phyloP scores from a whole-genome alignment of 2,329 filamentous ascomycete genomes.

The Ascochyta rabiei region DNA sequence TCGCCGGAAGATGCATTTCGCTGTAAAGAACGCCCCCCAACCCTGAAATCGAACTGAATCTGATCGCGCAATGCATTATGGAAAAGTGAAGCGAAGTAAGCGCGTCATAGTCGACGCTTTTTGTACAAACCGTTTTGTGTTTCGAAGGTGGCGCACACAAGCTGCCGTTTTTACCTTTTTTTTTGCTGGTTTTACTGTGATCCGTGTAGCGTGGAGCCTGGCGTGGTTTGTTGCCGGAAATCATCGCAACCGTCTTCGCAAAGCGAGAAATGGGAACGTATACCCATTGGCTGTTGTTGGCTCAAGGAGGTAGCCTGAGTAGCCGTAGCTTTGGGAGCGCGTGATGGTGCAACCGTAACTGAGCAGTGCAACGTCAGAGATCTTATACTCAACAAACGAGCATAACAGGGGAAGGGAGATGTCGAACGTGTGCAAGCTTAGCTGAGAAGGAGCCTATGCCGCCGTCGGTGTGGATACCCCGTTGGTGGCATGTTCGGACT shows the following conservation, averaged over 20 bases:
- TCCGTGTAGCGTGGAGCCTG: constrained; percentile 8
- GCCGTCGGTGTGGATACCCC: constrained; percentile 37
- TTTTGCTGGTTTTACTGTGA: constrained; percentile 30
- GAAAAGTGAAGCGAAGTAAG: constrained; percentile 8
- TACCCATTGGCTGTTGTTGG: not conserved
- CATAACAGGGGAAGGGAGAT: constrained; percentile 18
- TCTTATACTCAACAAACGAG: constrained; percentile 18
- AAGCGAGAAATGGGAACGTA: not conserved
- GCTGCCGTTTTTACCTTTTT: constrained; percentile 33
- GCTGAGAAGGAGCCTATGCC: constrained; percentile 37
- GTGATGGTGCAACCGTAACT: constrained; percentile 31
- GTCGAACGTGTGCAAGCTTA: constrained; percentile 42
- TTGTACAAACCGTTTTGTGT: constrained; percentile 19
- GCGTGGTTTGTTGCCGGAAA: constrained; percentile 24
- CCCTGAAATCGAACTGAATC: not conserved
- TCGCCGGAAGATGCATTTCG: constrained; percentile 15
- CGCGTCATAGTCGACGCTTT: constrained; percentile 1
- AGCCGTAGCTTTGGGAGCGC: constrained; percentile 19
- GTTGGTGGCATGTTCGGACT: constrained; percentile 37
- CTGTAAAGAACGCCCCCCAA: constrained; percentile 11
- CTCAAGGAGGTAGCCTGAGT: constrained; percentile 19
- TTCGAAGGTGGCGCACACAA: constrained; percentile 3
- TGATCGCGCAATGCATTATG: constrained; percentile 10
- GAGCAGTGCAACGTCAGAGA: constrained; percentile 34
- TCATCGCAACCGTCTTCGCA: not conserved